These are phyloP conservation scores for Rhodosporidiobolus odoratus DNA, from an alignment of 768 basidiomycete species.

Conservation along the genomic window DNA sequence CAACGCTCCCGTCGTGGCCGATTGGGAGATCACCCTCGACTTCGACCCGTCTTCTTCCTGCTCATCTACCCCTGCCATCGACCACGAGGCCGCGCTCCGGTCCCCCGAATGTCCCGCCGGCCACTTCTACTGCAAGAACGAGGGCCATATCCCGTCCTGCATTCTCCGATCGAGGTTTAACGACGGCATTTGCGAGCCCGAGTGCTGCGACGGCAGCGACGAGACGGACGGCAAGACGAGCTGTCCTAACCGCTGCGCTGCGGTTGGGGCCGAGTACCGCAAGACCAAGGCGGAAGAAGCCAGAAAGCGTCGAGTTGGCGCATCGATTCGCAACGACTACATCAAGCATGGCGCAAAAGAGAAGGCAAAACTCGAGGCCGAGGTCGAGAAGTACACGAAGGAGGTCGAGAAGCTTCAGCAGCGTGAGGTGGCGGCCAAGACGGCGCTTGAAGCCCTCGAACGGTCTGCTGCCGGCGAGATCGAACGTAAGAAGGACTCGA, in stretches of 20 bases:
- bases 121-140: conserved; percentile 75
- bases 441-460: conserved; percentile 71
- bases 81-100: conserved; percentile 26
- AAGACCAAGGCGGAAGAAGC: conserved; percentile 65
- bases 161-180: conserved; percentile 78
- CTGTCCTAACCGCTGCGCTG: conserved; percentile 70
- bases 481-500: conserved; percentile 77
- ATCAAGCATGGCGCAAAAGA: conserved; percentile 83
- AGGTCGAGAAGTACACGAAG: conserved; percentile 54
- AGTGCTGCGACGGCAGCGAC: conserved; percentile 96
- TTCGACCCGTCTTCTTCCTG: conserved; percentile 34
- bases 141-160: conserved; percentile 74
- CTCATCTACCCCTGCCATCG: conserved; percentile 8
- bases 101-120: conserved; percentile 31
- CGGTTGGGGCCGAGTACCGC: conserved; percentile 65
- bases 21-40: conserved; percentile 48
- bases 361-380: conserved; percentile 70
- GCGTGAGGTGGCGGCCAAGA: conserved; percentile 61
- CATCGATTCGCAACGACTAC: conserved; percentile 85
- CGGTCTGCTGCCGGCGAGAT: conserved; percentile 71
- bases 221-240: conserved; percentile 63
- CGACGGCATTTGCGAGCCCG: conserved; percentile 86
- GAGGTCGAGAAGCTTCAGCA: conserved; percentile 52
- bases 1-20: conserved; percentile 43
- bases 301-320: conserved; percentile 79